Base-by-base conservation (phyloP, 495 filamentous ascomycete species). In the Hyaloscypha hepaticicola region DNA sequence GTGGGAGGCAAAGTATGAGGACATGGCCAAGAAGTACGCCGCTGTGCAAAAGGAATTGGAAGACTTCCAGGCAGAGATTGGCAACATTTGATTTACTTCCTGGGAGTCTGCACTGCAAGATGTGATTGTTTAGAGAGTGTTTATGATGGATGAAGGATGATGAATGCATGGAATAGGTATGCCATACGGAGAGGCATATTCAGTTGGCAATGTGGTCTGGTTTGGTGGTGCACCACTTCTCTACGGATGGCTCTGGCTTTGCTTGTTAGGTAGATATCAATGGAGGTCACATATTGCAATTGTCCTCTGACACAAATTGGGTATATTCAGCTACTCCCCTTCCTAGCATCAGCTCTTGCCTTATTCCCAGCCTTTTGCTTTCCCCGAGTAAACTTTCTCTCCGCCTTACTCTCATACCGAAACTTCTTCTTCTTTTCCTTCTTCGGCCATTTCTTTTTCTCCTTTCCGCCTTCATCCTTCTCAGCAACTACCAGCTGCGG, bases 1-100 rank as follows among this genome's bases (percentile, higher is more conserved):
- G 76, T 97, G 93, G 92, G 96, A 98, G 82, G 72, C 79, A 78
- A 97, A 98, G 82, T 98, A 93, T 78, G 96, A 97, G 79, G 95
- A 97, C 75, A 92, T 95, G 87, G 73, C 85, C 66, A 89, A 93
- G 87, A 96, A 96, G 80, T 89, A 93, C 82, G 77, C 79, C 64
- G 74, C 77, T n/a, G 81, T 92, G 64, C 86, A 96, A 85, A 93
- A 93, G 83, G 94, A 98, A 74, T 81, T 98, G 60, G 90, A 96
- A 66, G 88, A 94, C 61, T 89, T 98, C 78, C 88, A 91, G 77
- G 73, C 78, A 66, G 92, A 96, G 77, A 91, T 99, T 75, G 89
- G 88, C 82, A 93, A 90, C 77, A 91, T 98, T 76, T 98, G 88
- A 85, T 74, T 61, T 58, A 55, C 34, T 55, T 57, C 27, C 66